Percentiles rank a stretch among this genome's conserved stretches.
phyloP scores from a whole-genome alignment of 2,329 filamentous ascomycete species.

The Thermochaetoides dissita region DNA sequence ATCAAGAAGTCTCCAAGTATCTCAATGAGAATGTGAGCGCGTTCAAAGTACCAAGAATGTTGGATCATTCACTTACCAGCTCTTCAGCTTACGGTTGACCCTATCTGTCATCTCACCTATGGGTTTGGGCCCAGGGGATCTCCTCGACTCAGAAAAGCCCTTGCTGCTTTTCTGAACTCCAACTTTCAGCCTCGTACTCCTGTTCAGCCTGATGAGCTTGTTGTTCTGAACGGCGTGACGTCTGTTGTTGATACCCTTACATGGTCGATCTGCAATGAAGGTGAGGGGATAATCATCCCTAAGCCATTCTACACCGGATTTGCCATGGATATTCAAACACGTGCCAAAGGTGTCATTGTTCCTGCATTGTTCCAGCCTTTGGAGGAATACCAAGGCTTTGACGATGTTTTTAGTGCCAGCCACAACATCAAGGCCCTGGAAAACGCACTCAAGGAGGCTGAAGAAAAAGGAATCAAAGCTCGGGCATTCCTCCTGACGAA shows the following conservation, averaged over 20 bases:
- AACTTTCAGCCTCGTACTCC: constrained; percentile 10
- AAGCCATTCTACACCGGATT: constrained; percentile 20
- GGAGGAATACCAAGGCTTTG: constrained; percentile 9
- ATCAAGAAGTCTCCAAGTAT: constrained; percentile 11
- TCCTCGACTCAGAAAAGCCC: constrained; percentile 13
- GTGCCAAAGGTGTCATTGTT: constrained; percentile 10
- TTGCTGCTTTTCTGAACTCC: constrained; percentile 15
- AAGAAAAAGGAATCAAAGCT: constrained; percentile 5
- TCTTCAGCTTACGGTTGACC: constrained; percentile 7
- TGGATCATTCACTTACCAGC: not conserved
- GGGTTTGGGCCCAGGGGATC: constrained; percentile 18
- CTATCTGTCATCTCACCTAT: constrained; percentile 17
- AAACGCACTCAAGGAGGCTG: constrained; percentile 6
- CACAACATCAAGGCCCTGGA: constrained; percentile 10
- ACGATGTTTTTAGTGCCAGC: constrained; percentile 12
- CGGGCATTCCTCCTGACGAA: constrained; percentile 4
- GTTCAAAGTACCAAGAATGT: not conserved
- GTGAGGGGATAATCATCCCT: constrained; percentile 18
- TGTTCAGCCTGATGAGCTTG: constrained; percentile 13
- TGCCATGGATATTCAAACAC: constrained; percentile 11
- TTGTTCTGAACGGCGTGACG: constrained; percentile 17
- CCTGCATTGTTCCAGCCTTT: constrained; percentile 10
- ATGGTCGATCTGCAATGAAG: constrained; percentile 18
- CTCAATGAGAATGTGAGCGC: constrained; percentile 7
- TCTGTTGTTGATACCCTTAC: constrained; percentile 16